Evolutionary conservation across 257 asterid species (phyloP), one percentile per base, ranked within the genome.

Genomic region (Penstemon davidsonii): DNA sequence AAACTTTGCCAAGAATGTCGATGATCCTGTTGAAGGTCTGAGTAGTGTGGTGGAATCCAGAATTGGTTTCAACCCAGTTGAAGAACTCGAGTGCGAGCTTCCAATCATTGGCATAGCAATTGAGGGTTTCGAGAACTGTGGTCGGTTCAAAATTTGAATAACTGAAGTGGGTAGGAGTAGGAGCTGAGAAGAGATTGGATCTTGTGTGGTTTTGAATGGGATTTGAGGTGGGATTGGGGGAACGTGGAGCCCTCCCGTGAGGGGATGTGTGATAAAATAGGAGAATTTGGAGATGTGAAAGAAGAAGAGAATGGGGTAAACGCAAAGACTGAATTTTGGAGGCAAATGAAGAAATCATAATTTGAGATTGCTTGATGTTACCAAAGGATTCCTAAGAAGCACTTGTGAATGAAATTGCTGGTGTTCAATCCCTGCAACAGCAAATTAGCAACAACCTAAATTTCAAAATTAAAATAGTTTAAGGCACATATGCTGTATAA

Each of bases 71-170:
- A 0, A 75, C 88, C 98, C 98, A 93, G 46, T 80, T 73, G 90
- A 90, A 93, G 88, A 90, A 93, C 68, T 93, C 99, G 25, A 88
- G 9, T 3, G 96, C 96, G 12, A 70, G 83, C 69, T 83, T 86
- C 96, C 97, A 93, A 77, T 93, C 98, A 65, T 88, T 88, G 78
- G 80, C 74, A 67, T 85, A 93, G 19, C 86, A 85, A 66, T 80
- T 81, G 60, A 93, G 92, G 38, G 92, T 82, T 70, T 87, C 92
- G 0, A 84, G 72, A 50, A 88, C 89, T 3, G 77, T 63, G 15
- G 62, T 60, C 44, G 82, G 78, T 25, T 71, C 76, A 56, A 75
- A 78, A 19, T 78, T 82, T 59, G 82, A 60, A 46, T 55, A 51
- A 42, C 62, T 68, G 43, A 66, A 71, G 43, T 38, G 81, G 74